Percentiles rank a stretch among this genome's conserved stretches.
phyloP scores from a whole-genome alignment of 441 rosid species.

The Adansonia grandidieri region DNA sequence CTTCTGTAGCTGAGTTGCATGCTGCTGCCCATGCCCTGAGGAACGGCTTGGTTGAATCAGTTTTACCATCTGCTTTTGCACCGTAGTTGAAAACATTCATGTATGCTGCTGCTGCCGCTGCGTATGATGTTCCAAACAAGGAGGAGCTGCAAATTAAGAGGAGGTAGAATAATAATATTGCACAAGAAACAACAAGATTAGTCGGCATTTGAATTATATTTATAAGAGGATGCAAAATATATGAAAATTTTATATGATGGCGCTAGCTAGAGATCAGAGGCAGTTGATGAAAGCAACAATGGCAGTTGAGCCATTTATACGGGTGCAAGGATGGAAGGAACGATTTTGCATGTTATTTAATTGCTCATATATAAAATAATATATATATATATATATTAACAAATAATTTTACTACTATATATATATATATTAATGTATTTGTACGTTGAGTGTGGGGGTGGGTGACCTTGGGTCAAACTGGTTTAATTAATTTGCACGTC shows the following conservation, averaged over 20 bases:
- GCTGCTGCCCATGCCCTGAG: background rate
- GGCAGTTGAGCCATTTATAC: background rate
- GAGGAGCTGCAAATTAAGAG: background rate
- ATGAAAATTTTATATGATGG: background rate
- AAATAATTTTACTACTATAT: no score
- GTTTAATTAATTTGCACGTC: no score
- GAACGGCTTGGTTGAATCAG: background rate
- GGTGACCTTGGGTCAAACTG: no score
- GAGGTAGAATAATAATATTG: background rate
- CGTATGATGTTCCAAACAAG: background rate
- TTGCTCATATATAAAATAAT: no score
- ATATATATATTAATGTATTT: no score
- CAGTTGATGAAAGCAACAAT: background rate
- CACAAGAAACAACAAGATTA: background rate
- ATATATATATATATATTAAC: no score
- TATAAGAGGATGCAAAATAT: no score
- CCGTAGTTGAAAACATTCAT: background rate
- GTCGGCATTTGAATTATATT: background rate
- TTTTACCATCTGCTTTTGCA: background rate
- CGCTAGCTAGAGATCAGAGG: background rate
- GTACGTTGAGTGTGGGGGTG: no score
- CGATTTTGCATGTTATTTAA: no score
- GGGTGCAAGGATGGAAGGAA: no score
- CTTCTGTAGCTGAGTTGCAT: background rate
- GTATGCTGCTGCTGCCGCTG: background rate